These are phyloP conservation scores for Pseudogymnoascus sp. DNA, from an alignment of 2,329 filamentous ascomycete species.

Conservation along the genomic window DNA sequence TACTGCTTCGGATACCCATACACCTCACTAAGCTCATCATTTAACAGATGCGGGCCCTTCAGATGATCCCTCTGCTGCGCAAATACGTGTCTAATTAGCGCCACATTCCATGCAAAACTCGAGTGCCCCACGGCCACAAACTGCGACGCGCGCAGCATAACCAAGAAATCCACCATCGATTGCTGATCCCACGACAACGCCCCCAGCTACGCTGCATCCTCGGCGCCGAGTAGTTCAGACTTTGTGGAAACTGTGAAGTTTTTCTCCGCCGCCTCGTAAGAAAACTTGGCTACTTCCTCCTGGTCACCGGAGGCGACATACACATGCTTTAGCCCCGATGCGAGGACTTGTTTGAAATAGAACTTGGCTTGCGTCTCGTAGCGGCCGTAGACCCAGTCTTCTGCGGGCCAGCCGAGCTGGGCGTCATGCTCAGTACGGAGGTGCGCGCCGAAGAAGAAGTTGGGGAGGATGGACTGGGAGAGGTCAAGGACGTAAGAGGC, in stretches of 20 bases:
- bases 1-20: slow-evolving; percentile 16
- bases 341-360: slow-evolving; percentile 10
- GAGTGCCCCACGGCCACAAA: slow-evolving; percentile 12
- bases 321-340: slow-evolving; percentile 8
- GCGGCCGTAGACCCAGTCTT: slow-evolving; percentile 15
- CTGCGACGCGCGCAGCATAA: slow-evolving; percentile 11
- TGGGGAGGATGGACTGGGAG: slow-evolving; percentile 8
- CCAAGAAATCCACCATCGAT: slow-evolving; percentile 13
- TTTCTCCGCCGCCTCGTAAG: background rate
- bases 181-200: slow-evolving; percentile 13
- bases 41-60: slow-evolving; percentile 18
- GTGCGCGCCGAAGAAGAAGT: slow-evolving; percentile 20
- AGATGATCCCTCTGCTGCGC: slow-evolving; percentile 13
- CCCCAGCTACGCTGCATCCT: slow-evolving; percentile 5
- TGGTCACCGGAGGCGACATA: slow-evolving; percentile 15
- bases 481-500: slow-evolving; percentile 6
- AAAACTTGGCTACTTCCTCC: slow-evolving; percentile 8
- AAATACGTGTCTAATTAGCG: slow-evolving; percentile 20
- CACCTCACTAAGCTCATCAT: slow-evolving; percentile 21
- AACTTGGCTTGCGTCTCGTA: slow-evolving; percentile 15
- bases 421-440: slow-evolving; percentile 23
- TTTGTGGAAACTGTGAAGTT: slow-evolving; percentile 13
- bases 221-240: slow-evolving; percentile 7
- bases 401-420: slow-evolving; percentile 15
- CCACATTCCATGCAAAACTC: slow-evolving; percentile 15